phyloP scores from a whole-genome alignment of 2,329 filamentous ascomycete species.

The Albifimbria verrucaria region DNA sequence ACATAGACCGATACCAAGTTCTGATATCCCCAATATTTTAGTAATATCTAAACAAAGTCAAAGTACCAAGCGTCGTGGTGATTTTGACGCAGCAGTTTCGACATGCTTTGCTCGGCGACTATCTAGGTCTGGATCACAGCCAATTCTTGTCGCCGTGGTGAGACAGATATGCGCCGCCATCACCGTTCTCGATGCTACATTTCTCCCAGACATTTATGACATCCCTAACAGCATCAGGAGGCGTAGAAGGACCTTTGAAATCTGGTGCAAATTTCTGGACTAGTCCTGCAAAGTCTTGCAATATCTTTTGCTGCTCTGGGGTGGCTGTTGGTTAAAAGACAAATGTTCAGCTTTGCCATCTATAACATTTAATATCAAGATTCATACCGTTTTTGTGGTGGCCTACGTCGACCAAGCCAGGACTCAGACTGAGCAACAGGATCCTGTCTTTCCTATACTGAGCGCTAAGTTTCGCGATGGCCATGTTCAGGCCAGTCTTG shows the following conservation, averaged over 20 bases:
- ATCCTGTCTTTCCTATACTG: constrained; percentile 46
- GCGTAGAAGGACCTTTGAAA: constrained; percentile 26
- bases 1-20: too few species aligned
- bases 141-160: constrained; percentile 49
- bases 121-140: too few species aligned
- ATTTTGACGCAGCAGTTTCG: too few species aligned
- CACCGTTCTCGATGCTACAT: constrained; percentile 38
- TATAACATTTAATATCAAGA: not conserved
- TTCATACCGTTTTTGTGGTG: constrained; percentile 18
- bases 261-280: constrained; percentile 32
- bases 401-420: constrained; percentile 44
- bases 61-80: too few species aligned
- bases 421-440: constrained; percentile 48
- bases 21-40: too few species aligned
- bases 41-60: too few species aligned
- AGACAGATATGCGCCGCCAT: constrained; percentile 47
- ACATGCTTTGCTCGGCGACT: too few species aligned
- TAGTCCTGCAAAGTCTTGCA: constrained; percentile 17
- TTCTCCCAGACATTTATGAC: constrained; percentile 28
- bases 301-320: constrained; percentile 19
- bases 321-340: constrained; percentile 8
- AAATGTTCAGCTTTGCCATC: not conserved
- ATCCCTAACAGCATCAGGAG: constrained; percentile 29
- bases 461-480: constrained; percentile 47
- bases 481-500: constrained; percentile 50